These are phyloP conservation scores for Coniella lustricola DNA, from an alignment of 2,329 filamentous ascomycete genomes.

Conservation along the genomic window DNA sequence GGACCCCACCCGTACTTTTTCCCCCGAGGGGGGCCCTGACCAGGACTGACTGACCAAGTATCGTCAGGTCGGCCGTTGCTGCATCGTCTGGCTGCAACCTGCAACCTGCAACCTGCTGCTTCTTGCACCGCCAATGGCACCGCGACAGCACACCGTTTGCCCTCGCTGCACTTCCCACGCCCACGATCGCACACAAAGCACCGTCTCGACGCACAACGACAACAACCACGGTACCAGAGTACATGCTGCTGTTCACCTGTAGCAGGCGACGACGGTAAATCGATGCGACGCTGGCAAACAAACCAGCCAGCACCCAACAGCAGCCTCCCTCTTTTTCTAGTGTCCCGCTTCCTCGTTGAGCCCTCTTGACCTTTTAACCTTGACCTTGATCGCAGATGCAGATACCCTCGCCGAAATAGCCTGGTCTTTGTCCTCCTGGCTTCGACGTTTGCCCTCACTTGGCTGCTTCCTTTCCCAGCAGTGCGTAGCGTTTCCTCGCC, in stretches of 20 bases:
- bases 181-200: background rate
- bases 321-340: no score
- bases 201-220: background rate
- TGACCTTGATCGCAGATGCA: no score
- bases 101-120: background rate
- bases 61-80: background rate
- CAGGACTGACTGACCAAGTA: background rate
- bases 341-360: no score
- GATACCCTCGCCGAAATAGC: background rate
- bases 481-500: background rate
- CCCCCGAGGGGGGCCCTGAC: no score
- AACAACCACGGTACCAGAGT: no score
- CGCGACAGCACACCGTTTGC: background rate
- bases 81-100: background rate
- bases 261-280: background rate
- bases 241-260: background rate
- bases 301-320: no score
- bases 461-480: background rate
- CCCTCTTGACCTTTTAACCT: no score
- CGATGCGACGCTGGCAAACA: no score
- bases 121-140: background rate
- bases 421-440: background rate
- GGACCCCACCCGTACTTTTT: no score
- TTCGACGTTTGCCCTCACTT: no score
- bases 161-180: background rate